Percentiles rank a stretch among this genome's conserved stretches.
phyloP scores from a whole-genome alignment of 305 asterid genomes.

The Ruellia speciosa region DNA sequence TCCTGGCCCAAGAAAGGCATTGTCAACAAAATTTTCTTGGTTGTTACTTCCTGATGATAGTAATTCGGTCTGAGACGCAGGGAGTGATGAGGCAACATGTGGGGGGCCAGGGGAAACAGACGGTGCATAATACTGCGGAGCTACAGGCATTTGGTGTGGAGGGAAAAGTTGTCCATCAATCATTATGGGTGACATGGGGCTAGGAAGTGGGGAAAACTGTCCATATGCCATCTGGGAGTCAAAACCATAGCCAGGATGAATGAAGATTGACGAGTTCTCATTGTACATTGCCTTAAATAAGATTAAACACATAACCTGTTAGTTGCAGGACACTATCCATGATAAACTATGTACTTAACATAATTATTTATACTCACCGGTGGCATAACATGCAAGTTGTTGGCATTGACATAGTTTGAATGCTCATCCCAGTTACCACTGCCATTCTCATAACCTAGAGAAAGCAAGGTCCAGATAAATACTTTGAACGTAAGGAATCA shows the following conservation, averaged over 20 bases:
- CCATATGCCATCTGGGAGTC: conserved; percentile 93
- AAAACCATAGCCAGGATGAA: conserved; percentile 77
- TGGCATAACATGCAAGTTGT: conserved; percentile 76
- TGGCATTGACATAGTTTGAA: conserved; percentile 65
- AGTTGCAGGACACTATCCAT: conserved; percentile 10
- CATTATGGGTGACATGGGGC: conserved; percentile 84
- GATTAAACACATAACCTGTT: conserved; percentile 24
- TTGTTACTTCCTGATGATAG: conserved; percentile 59
- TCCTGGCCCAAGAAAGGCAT: conserved; percentile 61
- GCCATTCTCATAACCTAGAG: conserved; percentile 75
- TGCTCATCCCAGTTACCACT: conserved; percentile 71
- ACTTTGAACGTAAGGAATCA: conserved; percentile 1
- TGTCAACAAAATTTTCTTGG: conserved; percentile 70
- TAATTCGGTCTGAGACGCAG: conserved; percentile 66
- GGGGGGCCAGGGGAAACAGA: conserved; percentile 84
- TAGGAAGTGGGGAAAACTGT: conserved; percentile 82
- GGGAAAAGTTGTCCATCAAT: conserved; percentile 92
- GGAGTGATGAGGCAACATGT: conserved; percentile 57
- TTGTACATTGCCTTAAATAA: conserved; percentile 78
- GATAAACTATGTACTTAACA: conserved; percentile 19
- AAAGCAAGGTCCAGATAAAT: conserved; percentile 22
- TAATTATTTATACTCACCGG: conserved; percentile 48
- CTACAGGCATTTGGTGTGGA: conserved; percentile 74
- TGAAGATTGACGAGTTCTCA: conserved; percentile 64
- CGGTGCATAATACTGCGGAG: conserved; percentile 64